These are phyloP conservation scores for Trichoderma asperelloides DNA, from an alignment of 495 filamentous ascomycete species.

Conservation along the genomic window DNA sequence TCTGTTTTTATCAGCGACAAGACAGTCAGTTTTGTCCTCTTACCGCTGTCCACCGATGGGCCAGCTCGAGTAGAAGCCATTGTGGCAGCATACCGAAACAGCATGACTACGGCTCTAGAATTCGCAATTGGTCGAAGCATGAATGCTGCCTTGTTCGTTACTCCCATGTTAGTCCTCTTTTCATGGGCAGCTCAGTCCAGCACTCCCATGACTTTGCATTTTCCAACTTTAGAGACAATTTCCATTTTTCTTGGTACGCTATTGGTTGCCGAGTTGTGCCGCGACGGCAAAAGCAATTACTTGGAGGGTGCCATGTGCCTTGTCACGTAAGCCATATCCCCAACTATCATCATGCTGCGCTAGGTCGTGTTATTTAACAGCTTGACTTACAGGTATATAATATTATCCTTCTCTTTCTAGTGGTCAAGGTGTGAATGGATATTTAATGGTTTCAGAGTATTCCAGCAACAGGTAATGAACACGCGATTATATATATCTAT, in stretches of 20 bases:
- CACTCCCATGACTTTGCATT: background rate
- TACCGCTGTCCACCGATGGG: background rate
- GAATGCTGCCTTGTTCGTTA: background rate
- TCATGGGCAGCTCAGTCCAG: background rate
- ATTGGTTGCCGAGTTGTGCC: background rate
- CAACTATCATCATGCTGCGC: no score
- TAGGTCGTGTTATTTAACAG: background rate
- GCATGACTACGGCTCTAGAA: background rate
- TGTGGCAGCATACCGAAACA: background rate
- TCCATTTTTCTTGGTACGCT: background rate
- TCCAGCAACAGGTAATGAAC: background rate
- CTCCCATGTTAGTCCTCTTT: background rate
- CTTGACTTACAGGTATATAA: background rate
- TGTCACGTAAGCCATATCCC: background rate
- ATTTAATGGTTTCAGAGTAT: background rate
- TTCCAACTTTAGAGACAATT: background rate
- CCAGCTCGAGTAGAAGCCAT: background rate
- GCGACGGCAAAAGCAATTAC: background rate
- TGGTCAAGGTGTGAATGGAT: background rate
- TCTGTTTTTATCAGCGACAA: background rate
- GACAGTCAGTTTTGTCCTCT: background rate
- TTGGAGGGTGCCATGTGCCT: background rate
- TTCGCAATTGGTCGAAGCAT: background rate
- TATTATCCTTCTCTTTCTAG: background rate
- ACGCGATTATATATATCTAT: background rate